Evolutionary conservation across 228 moss, liverwort and hornwort genomes (phyloP).

Genomic region (Sphagnum magellanicum): DNA sequence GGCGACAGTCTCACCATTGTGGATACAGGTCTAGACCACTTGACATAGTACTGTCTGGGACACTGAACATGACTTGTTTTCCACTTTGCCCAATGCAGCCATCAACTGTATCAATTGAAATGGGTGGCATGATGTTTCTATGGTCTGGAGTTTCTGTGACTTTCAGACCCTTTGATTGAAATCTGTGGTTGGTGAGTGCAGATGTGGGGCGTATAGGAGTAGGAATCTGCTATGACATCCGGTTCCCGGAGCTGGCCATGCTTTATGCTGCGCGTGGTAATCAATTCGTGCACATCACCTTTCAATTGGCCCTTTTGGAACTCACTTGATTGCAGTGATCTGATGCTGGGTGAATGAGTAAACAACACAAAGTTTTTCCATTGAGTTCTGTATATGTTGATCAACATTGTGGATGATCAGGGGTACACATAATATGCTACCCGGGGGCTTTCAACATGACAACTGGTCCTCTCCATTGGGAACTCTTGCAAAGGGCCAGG

Average conservation of each 20-base stretch:
- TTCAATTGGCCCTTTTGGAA: too few relatives aligned
- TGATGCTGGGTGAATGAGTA: too few relatives aligned
- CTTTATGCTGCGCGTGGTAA: constrained; percentile 72
- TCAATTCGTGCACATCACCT: background rate
- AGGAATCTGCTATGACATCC: constrained; percentile 94
- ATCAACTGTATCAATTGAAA: too few relatives aligned
- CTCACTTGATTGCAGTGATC: too few relatives aligned
- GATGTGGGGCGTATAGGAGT: constrained; percentile 90
- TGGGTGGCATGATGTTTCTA: too few relatives aligned
- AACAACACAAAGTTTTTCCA: too few relatives aligned
- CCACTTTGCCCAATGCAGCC: background rate
- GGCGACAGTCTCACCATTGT: constrained; percentile 68
- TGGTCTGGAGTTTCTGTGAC: too few relatives aligned
- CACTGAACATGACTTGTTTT: background rate
- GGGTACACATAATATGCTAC: constrained; percentile 90
- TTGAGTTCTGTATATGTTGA: too few relatives aligned
- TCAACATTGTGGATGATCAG: constrained; percentile 24
- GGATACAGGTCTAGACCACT: constrained; percentile 53
- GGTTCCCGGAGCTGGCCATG: constrained; percentile 91
- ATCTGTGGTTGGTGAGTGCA: constrained; percentile 13
- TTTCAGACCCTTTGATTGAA: too few relatives aligned
- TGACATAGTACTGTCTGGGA: background rate
- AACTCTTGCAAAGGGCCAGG: constrained; percentile 85
- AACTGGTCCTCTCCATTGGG: constrained; percentile 95
- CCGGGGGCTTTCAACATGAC: constrained; percentile 99